Base-by-base conservation (phyloP, 208 protist species). In the Leishmania tropica region DNA sequence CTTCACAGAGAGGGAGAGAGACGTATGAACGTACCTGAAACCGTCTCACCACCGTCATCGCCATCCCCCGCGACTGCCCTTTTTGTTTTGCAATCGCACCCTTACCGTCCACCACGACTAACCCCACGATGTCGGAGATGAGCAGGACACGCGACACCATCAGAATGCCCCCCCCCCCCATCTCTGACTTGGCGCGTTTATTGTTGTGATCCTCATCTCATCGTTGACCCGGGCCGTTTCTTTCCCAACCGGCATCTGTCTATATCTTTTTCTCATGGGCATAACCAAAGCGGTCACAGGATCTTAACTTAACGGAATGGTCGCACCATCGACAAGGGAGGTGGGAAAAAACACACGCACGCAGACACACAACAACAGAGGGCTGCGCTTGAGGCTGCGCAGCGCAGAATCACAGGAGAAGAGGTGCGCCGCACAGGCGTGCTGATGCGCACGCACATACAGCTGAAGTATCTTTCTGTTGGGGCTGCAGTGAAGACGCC, bases 21-120 rank as follows among this genome's bases (percentile, higher is more conserved):
- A 6, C 21, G 17, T 1, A n/a, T 1, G 8, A 47, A 13, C 15
- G 40, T 6, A 21, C 62, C 31, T 68, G 62, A 68, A 3, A 1
- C 58, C 2, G 58, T 31, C n/a, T 64, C 28, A 64, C 28, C 24
- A 64, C 58, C n/a, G n/a, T 10, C 58, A 56, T 74, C 13, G 68
- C 68, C 68, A 51, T 74, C 31, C 35, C 35, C 58, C 28, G 31
- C 76, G 37, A 62, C 56, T 35, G n/a, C 56, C 54, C 17, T 3
- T 42, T 79, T 79, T 71, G 13, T 71, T 79, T 37, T 31, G n/a
- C 19, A 48, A 19, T 47, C 68, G 68, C 24, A n/a, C 24, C 35
- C 7, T 31, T 74, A 42, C n/a, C 11, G 13, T 74, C 31, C 35
- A n/a, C 68, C 42, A 3, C 24, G 13, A 51, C 35, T 19, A 45